Evolutionary conservation across 495 filamentous ascomycete genomes (phyloP), one percentile per base, ranked within the genome.

Genomic region (Podospora conica): DNA sequence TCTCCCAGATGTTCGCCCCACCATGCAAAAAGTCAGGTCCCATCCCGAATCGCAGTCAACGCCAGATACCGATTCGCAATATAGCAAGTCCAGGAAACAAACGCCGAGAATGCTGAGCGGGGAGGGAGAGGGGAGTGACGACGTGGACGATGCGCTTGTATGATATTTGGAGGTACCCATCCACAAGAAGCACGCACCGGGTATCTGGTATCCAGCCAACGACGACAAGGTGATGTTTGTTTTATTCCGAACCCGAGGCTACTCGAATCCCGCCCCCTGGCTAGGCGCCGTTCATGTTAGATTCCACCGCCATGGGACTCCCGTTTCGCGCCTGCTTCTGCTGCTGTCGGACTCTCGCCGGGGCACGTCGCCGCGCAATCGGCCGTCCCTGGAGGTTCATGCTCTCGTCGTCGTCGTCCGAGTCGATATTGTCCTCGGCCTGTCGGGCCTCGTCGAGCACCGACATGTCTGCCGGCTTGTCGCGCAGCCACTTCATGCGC

Each of bases 401-500:
- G 66, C 72, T 78, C 65, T 81, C 78, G 54, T 81, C 79, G 27
- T 81, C 80, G 63, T 80, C 79, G 22, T 82, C 80, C 58, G 73
- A 77, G 18, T 79, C 79, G 23, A 68, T 75, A 59, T 81, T 73
- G 27, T 82, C 79, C 57, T 81, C 82, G 22, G 79, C 83, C 31
- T 78, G 75, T 31, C 85, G 75, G 66, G 85, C 86, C 79, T 98
- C 95, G 64, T 98, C 93, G 58, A 98, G 78, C 69, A 94, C 88
- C 20, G 77, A 84, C 55, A 97, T 81, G 69, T 97, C 87, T 9
- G 80, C 81, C 0, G 96, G 95, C 72, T 91, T 89, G 77, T 88
- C 87, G 67, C 95, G 86, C 69, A 98, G 81, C 95, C 95, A 98
- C 71, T 92, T 91, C 95, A 98, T 98, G 58, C 95, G 84, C 21